Evolutionary conservation across 352 stramenopile genomes (phyloP).

Genomic region (Globisporangium megalacanthum): DNA sequence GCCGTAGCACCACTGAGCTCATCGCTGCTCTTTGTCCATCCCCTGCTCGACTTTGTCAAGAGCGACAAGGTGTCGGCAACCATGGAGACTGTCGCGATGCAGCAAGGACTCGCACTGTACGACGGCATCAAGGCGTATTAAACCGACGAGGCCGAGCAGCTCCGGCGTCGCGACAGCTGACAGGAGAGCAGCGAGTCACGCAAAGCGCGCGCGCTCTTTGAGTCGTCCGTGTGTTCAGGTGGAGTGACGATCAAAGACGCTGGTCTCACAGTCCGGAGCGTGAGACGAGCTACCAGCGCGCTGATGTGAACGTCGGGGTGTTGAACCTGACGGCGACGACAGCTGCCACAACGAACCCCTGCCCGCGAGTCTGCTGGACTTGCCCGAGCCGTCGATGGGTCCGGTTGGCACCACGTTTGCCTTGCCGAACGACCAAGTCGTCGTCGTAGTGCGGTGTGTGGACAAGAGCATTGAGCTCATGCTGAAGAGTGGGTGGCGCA

Average conservation of each 20-base stretch:
- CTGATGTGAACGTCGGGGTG: conserved; percentile 67
- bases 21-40: conserved; percentile 63
- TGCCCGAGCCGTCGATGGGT: conserved; percentile 68
- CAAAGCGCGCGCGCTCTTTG: conserved; percentile 72
- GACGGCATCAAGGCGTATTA: conserved; percentile 45
- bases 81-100: conserved; percentile 32
- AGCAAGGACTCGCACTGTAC: conserved; percentile 37
- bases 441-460: conserved; percentile 71
- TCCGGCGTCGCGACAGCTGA: conserved; percentile 30
- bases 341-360: conserved; percentile 91
- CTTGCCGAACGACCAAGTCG: conserved; percentile 69
- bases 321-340: conserved; percentile 88
- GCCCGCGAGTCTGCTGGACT: conserved; percentile 80
- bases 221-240: conserved; percentile 68
- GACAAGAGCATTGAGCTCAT: conserved; percentile 84
- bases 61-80: conserved; percentile 12
- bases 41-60: conserved; percentile 39
- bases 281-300: conserved; percentile 86
- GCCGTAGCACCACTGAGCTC: conserved; percentile 65
- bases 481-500: conserved; percentile 85
- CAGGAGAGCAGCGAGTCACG: conserved; percentile 51
- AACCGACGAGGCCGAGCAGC: conserved; percentile 30
- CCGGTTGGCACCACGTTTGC: conserved; percentile 42
- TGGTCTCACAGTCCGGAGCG: conserved; percentile 63
- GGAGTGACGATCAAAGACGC: conserved; percentile 79